Base-by-base conservation (phyloP, 352 stramenopile species). In the Phytophthora kernoviae region DNA sequence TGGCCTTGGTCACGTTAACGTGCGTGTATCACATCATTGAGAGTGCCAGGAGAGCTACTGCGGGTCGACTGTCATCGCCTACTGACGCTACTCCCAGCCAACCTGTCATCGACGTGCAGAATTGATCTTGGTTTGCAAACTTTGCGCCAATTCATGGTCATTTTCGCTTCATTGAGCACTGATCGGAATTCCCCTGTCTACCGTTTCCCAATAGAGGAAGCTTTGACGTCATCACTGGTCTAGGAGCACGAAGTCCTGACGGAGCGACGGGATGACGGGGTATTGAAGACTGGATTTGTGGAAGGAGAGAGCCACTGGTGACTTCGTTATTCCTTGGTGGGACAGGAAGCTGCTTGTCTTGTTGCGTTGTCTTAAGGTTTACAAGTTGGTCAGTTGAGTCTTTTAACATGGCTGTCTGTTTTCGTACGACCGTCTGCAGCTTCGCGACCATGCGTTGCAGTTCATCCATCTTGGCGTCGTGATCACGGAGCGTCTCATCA, bases 21-120 rank as follows among this genome's bases (percentile, higher is more conserved):
- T 71, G 59, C 12, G 17, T 79, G n/a, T 70, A 79, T 39, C 65
- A 79, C 8, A 36, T 75, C 12, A 68, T 79, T 27, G 73, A 82
- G 24, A 37, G 58, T 3, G 32, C 32, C 22, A 58, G 64, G 26
- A 53, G 2, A 36, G 41, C 58, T 24, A 17, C 62, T 5, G 43
- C 21, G 0, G 47, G 30, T 32, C 42, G 47, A 14, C 36, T 72
- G 2, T 53, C 17, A 5, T 32, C 52, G 24, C 54, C 59, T 30
- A 27, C 26, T 7, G 36, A 46, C 21, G 26, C 37, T n/a, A 52
- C 18, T 34, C 1, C 12, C 26, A 37, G 36, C 3, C 7, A 49
- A 45, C 20, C 26, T 12, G 4, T 18, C 1, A 18, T 17, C 33
- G 30, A 18, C 41, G 14, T 14, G 33, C 14, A 15, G 33, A 12